Conservation (phyloP, 768 basidiomycete genomes). For the Suillus sp. region DNA sequence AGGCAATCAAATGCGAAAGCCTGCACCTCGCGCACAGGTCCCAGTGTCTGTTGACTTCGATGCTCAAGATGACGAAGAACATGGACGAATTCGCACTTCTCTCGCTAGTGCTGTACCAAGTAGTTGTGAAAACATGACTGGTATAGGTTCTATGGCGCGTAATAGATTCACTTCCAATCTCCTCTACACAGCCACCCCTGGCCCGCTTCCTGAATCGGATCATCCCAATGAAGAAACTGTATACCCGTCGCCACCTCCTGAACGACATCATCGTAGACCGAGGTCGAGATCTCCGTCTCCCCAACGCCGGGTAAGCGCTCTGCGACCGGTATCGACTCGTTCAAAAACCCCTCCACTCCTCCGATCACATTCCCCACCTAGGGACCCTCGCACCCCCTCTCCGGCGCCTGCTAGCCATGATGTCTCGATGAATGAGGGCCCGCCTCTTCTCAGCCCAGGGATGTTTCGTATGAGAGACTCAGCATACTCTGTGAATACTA, state of each 20-base stretch:
- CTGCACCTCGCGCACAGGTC: slow-evolving; percentile 62
- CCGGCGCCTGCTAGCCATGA: slow-evolving; percentile 22
- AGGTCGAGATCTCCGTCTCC: slow-evolving; percentile 31
- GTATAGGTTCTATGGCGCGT: slow-evolving; percentile 49
- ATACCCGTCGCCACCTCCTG: slow-evolving; percentile 18
- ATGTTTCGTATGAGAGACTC: slow-evolving; percentile 65
- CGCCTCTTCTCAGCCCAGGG: slow-evolving; percentile 52
- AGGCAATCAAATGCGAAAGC: slow-evolving; percentile 56
- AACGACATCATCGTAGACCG: slow-evolving; percentile 15
- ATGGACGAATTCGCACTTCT: slow-evolving; percentile 40
- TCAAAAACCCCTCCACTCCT: slow-evolving; percentile 45
- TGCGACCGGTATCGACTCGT: slow-evolving; percentile 38
- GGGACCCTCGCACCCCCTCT: slow-evolving; percentile 28
- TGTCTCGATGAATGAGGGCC: slow-evolving; percentile 26
- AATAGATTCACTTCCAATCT: slow-evolving; percentile 27
- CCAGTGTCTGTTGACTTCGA: slow-evolving; percentile 58
- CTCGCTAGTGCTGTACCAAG: slow-evolving; percentile 57
- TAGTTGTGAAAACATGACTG: slow-evolving; percentile 64
- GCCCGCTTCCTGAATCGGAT: slow-evolving; percentile 16
- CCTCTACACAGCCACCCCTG: slow-evolving; percentile 16
- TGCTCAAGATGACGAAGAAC: slow-evolving; percentile 36
- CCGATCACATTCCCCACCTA: slow-evolving; percentile 28
- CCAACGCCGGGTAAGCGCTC: slow-evolving; percentile 27
- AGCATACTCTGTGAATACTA: slow-evolving; percentile 51
- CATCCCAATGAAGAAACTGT: slow-evolving; percentile 22